phyloP scores from a whole-genome alignment of 2,329 filamentous ascomycete species.

The Cercospora sojina region DNA sequence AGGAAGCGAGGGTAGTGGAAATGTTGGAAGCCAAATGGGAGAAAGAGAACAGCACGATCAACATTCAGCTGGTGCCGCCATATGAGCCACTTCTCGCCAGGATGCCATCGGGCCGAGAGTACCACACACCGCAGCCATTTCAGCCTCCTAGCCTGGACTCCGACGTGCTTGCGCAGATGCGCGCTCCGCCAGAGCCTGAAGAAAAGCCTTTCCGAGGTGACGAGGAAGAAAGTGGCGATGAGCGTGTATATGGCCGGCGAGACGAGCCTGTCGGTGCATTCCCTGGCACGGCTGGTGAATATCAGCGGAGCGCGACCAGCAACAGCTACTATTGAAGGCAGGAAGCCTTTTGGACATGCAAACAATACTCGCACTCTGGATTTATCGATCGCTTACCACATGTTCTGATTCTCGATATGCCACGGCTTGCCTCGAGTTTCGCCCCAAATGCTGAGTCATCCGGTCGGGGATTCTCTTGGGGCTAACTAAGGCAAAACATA shows the following conservation, averaged over 20 bases:
- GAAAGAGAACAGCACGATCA: slow-evolving; percentile 91
- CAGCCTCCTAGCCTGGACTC: slow-evolving; percentile 64
- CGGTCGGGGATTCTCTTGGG: background rate
- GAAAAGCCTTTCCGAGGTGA: slow-evolving; percentile 45
- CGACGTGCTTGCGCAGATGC: slow-evolving; percentile 59
- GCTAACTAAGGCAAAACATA: background rate
- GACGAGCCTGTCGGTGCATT: slow-evolving; percentile 51
- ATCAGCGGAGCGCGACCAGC: slow-evolving; percentile 33
- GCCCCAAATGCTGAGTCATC: background rate
- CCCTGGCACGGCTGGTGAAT: slow-evolving; percentile 46
- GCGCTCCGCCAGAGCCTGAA: slow-evolving; percentile 55
- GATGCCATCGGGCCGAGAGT: slow-evolving; percentile 86
- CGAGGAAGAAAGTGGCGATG: slow-evolving; percentile 49
- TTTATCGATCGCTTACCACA: background rate
- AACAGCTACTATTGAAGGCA: slow-evolving; percentile 34
- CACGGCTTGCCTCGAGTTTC: background rate
- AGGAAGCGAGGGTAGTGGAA: slow-evolving; percentile 81
- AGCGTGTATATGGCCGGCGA: slow-evolving; percentile 35
- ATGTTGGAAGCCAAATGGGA: slow-evolving; percentile 87
- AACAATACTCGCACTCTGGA: background rate
- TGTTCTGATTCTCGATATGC: background rate
- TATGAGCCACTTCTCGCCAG: slow-evolving; percentile 69
- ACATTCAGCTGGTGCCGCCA: slow-evolving; percentile 73
- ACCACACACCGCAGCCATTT: slow-evolving; percentile 70
- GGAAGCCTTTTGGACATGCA: background rate